Percentiles rank a stretch among this genome's conserved stretches.
These are phyloP conservation scores for Beauveria medogensis DNA, from an alignment of 2,329 filamentous ascomycete species.

Conservation along the genomic window DNA sequence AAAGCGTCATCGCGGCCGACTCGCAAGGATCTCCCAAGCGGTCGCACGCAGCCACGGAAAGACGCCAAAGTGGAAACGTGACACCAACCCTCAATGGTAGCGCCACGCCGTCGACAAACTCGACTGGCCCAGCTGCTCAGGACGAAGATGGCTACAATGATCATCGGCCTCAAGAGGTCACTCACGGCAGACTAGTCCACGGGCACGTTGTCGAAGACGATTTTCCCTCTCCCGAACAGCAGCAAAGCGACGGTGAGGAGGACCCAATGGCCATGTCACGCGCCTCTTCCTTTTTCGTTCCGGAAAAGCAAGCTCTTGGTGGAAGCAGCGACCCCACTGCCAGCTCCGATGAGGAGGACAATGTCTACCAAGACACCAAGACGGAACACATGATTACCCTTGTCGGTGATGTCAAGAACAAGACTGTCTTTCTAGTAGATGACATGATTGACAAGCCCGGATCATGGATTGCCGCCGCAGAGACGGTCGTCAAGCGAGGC, in stretches of 20 bases:
- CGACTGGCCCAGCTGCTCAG: slow-evolving; percentile 21
- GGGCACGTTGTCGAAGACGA: slow-evolving; percentile 95
- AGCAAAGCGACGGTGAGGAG: slow-evolving; percentile 57
- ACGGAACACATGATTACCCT: slow-evolving; percentile 93
- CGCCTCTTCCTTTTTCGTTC: slow-evolving; percentile 72
- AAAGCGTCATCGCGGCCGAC: slow-evolving; percentile 3
- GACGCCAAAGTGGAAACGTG: background rate
- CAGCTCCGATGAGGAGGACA: slow-evolving; percentile 87
- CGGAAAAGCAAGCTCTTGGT: slow-evolving; percentile 61
- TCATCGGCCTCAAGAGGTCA: slow-evolving; percentile 78
- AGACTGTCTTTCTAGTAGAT: slow-evolving; percentile 89
- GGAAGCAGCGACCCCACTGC: slow-evolving; percentile 77
- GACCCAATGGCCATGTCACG: slow-evolving; percentile 76
- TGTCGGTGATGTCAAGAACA: slow-evolving; percentile 86
- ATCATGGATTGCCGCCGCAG: slow-evolving; percentile 94
- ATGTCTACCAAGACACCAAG: slow-evolving; percentile 69
- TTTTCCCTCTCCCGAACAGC: slow-evolving; percentile 73
- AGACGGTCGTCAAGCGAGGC: slow-evolving; percentile 91
- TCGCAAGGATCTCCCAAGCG: slow-evolving; percentile 10
- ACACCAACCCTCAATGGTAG: slow-evolving; percentile 1
- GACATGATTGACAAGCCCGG: slow-evolving; percentile 98
- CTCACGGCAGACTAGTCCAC: slow-evolving; percentile 81
- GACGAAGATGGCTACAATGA: slow-evolving; percentile 59
- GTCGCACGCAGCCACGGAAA: background rate
- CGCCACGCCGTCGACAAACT: slow-evolving; percentile 12